Conservation (phyloP, 495 filamentous ascomycete species). For the Penicillium atrosanguineum region DNA sequence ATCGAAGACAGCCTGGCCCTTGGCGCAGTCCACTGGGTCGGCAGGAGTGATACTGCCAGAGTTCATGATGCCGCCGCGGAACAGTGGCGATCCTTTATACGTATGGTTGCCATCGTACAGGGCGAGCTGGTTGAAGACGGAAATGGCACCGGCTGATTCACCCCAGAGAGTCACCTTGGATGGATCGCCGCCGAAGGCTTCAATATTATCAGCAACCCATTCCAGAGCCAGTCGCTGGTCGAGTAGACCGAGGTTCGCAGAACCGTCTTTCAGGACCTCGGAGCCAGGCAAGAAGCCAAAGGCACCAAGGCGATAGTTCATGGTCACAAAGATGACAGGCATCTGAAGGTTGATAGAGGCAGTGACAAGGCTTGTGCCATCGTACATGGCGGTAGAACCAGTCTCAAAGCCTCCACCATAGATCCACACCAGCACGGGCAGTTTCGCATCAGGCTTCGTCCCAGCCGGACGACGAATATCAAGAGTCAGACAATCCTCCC, state of each 20-base stretch:
- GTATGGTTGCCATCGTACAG: constrained; percentile 66
- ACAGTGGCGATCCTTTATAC: constrained; percentile 67
- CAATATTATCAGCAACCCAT: constrained; percentile 57
- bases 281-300: constrained; percentile 71
- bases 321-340: constrained; percentile 67
- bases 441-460: constrained; percentile 48
- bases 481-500: constrained; percentile 65
- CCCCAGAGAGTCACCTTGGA: constrained; percentile 72
- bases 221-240: constrained; percentile 52
- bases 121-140: constrained; percentile 67
- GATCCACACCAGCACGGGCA: constrained; percentile 69
- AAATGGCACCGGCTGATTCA: constrained; percentile 70
- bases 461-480: constrained; percentile 63
- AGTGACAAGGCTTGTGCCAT: constrained; percentile 52
- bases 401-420: constrained; percentile 66
- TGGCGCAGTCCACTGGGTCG: constrained; percentile 59
- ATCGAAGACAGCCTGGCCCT: constrained; percentile 64
- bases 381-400: constrained; percentile 58
- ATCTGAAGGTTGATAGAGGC: constrained; percentile 54
- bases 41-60: constrained; percentile 65
- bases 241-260: constrained; percentile 52
- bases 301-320: constrained; percentile 74
- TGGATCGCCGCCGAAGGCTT: constrained; percentile 54
- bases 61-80: constrained; percentile 72
- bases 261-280: constrained; percentile 64